Conservation (phyloP, 352 stramenopile species). For the Phytophthora idaei region DNA sequence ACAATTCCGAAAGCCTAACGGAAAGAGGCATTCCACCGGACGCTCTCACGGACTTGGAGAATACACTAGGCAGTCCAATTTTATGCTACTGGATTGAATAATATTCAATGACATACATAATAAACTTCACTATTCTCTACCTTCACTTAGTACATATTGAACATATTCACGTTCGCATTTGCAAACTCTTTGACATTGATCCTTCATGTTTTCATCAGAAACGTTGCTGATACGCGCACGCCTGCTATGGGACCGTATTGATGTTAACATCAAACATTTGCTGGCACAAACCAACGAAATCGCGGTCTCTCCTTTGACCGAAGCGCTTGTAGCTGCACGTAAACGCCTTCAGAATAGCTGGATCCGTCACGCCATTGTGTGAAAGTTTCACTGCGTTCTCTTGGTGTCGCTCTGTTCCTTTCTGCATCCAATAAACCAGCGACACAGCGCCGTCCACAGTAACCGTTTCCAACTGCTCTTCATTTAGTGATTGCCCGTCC, state of each 20-base stretch:
- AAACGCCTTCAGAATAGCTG: slow-evolving; percentile 56
- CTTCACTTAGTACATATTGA: no score
- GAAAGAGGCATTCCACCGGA: no score
- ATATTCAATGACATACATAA: no score
- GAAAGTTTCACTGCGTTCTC: slow-evolving; percentile 80
- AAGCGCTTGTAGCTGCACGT: slow-evolving; percentile 58
- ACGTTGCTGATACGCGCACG: no score
- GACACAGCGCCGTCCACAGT: slow-evolving; percentile 68
- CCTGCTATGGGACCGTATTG: slow-evolving; percentile 35
- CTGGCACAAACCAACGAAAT: slow-evolving; percentile 66
- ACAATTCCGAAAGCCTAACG: no score
- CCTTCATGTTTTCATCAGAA: no score
- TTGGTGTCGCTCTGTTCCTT: slow-evolving; percentile 82
- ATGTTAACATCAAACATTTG: slow-evolving; percentile 76
- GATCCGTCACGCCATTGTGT: slow-evolving; percentile 62
- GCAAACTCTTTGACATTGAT: no score
- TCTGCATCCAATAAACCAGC: slow-evolving; percentile 86
- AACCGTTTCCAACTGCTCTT: slow-evolving; percentile 73
- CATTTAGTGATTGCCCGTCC: slow-evolving; percentile 56
- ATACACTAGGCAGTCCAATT: no score
- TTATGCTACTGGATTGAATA: no score
- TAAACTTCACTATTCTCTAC: no score
- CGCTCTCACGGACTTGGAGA: no score
- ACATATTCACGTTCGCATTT: no score
- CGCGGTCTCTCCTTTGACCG: slow-evolving; percentile 54